Evolutionary conservation across 116 monocot species (phyloP).

Genomic region (Thalassia testudinum): DNA sequence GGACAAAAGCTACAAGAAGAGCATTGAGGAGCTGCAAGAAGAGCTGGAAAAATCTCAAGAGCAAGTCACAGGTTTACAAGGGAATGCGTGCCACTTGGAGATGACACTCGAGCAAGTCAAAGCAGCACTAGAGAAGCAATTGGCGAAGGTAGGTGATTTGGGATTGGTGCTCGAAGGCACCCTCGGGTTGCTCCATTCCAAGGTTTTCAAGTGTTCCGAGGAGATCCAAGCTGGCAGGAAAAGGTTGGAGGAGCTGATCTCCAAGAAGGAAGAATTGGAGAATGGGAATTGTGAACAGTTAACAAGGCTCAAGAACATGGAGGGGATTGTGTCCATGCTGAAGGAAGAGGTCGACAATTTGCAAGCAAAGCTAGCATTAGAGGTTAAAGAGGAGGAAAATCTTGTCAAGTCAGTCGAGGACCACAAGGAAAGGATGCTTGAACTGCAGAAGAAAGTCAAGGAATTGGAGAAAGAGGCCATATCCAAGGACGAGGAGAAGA

Average conservation of each 20-base stretch:
- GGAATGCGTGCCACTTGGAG: conserved; percentile 13
- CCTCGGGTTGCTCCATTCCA: conserved; percentile 6
- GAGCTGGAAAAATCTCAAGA: conserved; percentile 25
- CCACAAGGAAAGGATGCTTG: conserved; percentile 14
- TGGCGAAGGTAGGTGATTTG: conserved; percentile 11
- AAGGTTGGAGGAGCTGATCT: conserved; percentile 8
- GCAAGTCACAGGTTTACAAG: conserved; percentile 12
- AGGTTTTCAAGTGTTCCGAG: conserved; percentile 18
- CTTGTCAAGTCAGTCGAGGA: background rate
- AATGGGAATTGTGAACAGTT: conserved; percentile 10
- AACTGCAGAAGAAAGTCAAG: conserved; percentile 29
- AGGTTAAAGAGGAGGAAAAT: conserved; percentile 1
- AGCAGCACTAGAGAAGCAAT: conserved; percentile 12
- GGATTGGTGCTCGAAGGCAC: conserved; percentile 14
- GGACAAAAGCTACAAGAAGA: conserved; percentile 20
- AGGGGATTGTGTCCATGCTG: conserved; percentile 19
- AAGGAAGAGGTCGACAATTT: conserved; percentile 22
- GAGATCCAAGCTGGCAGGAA: conserved; percentile 25
- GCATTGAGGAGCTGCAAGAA: conserved; percentile 17
- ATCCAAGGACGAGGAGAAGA: conserved; percentile 60
- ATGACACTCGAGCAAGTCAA: conserved; percentile 23
- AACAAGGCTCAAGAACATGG: conserved; percentile 18
- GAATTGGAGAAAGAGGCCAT: conserved; percentile 30
- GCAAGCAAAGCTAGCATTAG: conserved; percentile 12
- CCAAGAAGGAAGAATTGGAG: conserved; percentile 22